phyloP scores from a whole-genome alignment of 1,284 basidiomycete genomes.

The Heliocybe sulcata region DNA sequence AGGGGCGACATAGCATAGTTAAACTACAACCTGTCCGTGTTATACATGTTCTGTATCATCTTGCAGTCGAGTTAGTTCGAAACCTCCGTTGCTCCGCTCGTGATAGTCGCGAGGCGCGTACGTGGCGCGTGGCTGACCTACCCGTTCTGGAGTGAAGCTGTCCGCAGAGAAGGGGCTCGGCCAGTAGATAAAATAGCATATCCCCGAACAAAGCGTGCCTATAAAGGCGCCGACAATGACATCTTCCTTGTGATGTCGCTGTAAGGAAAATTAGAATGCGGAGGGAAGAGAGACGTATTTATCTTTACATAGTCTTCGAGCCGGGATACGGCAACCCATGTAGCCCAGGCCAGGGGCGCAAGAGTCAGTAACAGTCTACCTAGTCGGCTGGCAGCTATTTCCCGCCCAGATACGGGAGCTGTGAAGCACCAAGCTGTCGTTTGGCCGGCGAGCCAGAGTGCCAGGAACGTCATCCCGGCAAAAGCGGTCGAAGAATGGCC shows the following conservation, averaged over 20 bases:
- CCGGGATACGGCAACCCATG: constrained; percentile 55
- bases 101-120: constrained; percentile 21
- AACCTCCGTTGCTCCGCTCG: constrained; percentile 22
- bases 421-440: constrained; percentile 52
- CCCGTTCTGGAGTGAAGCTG: constrained; percentile 20
- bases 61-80: constrained; percentile 41
- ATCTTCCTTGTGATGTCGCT: constrained; percentile 67
- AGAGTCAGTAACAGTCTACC: constrained; percentile 41
- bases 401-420: constrained; percentile 27
- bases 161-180: constrained; percentile 44
- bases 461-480: constrained; percentile 55
- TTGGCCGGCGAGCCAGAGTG: constrained; percentile 57
- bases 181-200: constrained; percentile 57
- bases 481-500: constrained; percentile 66
- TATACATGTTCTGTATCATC: constrained; percentile 36
- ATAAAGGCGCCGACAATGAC: constrained; percentile 55
- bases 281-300: background rate
- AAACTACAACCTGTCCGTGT: constrained; percentile 8
- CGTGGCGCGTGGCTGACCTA: constrained; percentile 32
- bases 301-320: constrained; percentile 57
- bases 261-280: constrained; percentile 5
- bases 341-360: constrained; percentile 45
- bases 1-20: background rate
- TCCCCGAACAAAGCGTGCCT: constrained; percentile 39
- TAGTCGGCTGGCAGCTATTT: constrained; percentile 40